Evolutionary conservation across 2,329 filamentous ascomycete genomes (phyloP).

Genomic region (Fusarium transvaalense): DNA sequence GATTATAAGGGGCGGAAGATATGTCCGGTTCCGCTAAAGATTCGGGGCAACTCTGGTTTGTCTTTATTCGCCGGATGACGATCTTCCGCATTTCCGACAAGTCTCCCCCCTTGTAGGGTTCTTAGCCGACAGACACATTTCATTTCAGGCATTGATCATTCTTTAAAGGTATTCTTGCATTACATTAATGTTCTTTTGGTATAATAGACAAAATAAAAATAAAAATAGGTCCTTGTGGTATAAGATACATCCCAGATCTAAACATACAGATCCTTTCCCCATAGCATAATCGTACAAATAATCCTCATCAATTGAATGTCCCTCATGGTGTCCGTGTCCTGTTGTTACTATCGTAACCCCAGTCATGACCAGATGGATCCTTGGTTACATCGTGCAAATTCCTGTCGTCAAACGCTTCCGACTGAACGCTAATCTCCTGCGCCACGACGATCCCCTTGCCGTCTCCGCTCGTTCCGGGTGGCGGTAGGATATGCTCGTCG

Average conservation of each 20-base stretch:
- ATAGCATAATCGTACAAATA: too few relatives aligned
- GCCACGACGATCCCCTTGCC: slow-evolving; percentile 35
- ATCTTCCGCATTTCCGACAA: slow-evolving; percentile 13
- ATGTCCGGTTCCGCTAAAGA: neutral
- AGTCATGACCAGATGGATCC: slow-evolving; percentile 28
- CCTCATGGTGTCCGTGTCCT: slow-evolving; percentile 8
- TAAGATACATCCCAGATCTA: neutral
- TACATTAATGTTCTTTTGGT: slow-evolving; percentile 8
- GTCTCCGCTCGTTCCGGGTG: slow-evolving; percentile 18
- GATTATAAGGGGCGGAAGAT: neutral
- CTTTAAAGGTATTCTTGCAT: slow-evolving; percentile 6
- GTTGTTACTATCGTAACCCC: slow-evolving; percentile 23
- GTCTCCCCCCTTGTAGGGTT: neutral
- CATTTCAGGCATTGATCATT: too few relatives aligned
- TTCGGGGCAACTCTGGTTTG: neutral
- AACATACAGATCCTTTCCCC: neutral
- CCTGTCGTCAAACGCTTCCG: slow-evolving; percentile 14
- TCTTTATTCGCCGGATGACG: slow-evolving; percentile 6
- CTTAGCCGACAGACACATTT: neutral
- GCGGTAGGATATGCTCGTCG: slow-evolving; percentile 42
- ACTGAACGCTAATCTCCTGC: slow-evolving; percentile 40
- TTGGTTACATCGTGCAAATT: neutral
- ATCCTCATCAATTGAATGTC: too few relatives aligned
- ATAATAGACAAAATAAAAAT: slow-evolving; percentile 5
- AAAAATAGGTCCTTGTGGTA: too few relatives aligned